A percentile compares a stretch with the other conserved stretches of the same genome.
phyloP scores from a whole-genome alignment of 371 early-diverging fungal genomes.

The Blakeslea trispora region DNA sequence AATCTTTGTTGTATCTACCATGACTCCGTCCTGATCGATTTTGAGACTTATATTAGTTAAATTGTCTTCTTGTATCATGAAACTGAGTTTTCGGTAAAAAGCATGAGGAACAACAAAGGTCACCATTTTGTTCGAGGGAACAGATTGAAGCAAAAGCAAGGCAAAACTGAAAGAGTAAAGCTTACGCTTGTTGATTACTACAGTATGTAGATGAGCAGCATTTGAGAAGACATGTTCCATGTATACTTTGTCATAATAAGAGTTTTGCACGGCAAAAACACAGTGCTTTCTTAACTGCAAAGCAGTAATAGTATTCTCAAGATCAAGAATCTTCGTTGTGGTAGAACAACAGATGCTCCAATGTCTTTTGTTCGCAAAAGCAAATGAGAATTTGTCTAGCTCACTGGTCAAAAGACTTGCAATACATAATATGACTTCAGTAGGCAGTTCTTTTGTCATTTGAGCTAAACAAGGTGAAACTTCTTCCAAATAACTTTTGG shows the following conservation, averaged over 20 bases:
- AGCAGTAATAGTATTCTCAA: constrained; percentile 2
- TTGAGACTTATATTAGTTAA: constrained; percentile 12
- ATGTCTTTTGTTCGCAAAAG: constrained; percentile 18
- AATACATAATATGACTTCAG: constrained; percentile 10
- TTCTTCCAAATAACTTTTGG: too few species aligned
- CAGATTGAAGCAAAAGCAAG: constrained; percentile 13
- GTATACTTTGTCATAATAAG: constrained; percentile 13
- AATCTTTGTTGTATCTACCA: constrained; percentile 7
- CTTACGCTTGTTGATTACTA: constrained; percentile 10
- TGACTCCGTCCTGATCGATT: constrained; percentile 9
- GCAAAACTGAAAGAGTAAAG: constrained; percentile 10
- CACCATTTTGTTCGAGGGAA: constrained; percentile 6
- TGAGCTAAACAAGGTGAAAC: too few species aligned
- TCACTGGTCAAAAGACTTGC: constrained; percentile 12
- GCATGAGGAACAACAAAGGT: constrained; percentile 11
- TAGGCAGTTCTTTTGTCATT: constrained; percentile 13
- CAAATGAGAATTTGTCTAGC: constrained; percentile 17
- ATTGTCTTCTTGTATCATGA: constrained; percentile 13
- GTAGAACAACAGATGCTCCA: constrained; percentile 11
- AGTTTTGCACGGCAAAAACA: constrained; percentile 12
- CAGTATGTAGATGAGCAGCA: constrained; percentile 12
- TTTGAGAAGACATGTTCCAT: constrained; percentile 10
- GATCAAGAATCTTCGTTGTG: constrained; percentile 11
- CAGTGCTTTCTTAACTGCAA: constrained; percentile 14
- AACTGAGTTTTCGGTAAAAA: constrained; percentile 16